phyloP scores from a whole-genome alignment of 2,329 filamentous ascomycete genomes.

The Sclerotinia spermophila region DNA sequence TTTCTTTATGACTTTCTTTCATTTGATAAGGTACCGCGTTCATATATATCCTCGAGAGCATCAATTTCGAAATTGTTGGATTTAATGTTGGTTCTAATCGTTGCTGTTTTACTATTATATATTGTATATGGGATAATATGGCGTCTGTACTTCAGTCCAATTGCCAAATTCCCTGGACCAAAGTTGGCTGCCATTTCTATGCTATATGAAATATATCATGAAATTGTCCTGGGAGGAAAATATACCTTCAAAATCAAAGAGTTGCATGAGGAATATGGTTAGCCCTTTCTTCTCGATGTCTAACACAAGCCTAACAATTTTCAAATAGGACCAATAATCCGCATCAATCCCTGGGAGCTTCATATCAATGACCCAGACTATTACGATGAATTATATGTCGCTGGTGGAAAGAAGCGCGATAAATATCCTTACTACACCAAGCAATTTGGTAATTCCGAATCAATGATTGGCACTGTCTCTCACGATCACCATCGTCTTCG shows the following conservation, averaged over 20 bases:
- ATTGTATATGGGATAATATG: constrained; percentile 18
- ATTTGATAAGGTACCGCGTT: background rate
- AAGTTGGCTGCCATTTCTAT: constrained; percentile 35
- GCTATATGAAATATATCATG: constrained; percentile 41
- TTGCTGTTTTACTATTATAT: constrained; percentile 4
- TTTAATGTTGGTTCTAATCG: background rate
- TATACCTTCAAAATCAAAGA: constrained; percentile 43
- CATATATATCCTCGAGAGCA: background rate
- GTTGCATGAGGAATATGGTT: constrained; percentile 43
- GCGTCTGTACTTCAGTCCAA: constrained; percentile 38
- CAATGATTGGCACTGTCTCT: constrained; percentile 20
- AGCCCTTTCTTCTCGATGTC: background rate
- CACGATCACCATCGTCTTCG: constrained; percentile 28
- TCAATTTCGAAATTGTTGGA: background rate
- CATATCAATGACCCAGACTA: constrained; percentile 39
- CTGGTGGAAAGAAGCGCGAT: constrained; percentile 18
- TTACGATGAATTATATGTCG: constrained; percentile 42
- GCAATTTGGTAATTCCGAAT: constrained; percentile 13
- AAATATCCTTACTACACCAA: constrained; percentile 21
- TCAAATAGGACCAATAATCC: constrained; percentile 34
- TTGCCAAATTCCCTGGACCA: constrained; percentile 37
- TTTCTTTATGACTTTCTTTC: background rate
- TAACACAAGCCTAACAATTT: background rate
- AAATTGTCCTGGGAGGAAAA: constrained; percentile 42
- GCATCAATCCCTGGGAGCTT: constrained; percentile 41